Conservation (phyloP, 768 basidiomycete genomes). For the Clitopilus passeckerianus region DNA sequence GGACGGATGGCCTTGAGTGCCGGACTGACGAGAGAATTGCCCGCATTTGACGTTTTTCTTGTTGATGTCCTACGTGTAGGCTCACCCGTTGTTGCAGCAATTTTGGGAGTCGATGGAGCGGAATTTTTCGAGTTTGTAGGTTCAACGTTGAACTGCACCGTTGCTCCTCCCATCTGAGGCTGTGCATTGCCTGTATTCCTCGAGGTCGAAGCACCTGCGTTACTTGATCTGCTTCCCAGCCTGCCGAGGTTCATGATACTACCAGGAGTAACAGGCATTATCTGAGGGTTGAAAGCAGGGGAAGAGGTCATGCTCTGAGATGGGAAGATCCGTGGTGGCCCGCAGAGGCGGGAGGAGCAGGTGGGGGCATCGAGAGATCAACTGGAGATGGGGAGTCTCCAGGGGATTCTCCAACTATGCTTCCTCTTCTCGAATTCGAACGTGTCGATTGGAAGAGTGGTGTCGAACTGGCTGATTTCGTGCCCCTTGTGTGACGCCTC, state of each 20-base stretch:
- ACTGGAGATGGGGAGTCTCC: constrained; percentile 81
- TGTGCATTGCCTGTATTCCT: constrained; percentile 7
- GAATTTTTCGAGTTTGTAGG: constrained; percentile 22
- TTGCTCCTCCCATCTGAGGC: not conserved
- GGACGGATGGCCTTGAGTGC: constrained; percentile 71
- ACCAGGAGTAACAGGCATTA: constrained; percentile 84
- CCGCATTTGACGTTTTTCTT: constrained; percentile 21
- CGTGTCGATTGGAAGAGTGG: constrained; percentile 48
- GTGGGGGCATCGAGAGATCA: constrained; percentile 86
- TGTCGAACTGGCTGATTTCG: constrained; percentile 57
- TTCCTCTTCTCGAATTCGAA: constrained; percentile 32
- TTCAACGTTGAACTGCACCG: constrained; percentile 6
- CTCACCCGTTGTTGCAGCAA: constrained; percentile 15
- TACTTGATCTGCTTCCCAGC: constrained; percentile 42
- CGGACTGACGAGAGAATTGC: constrained; percentile 37
- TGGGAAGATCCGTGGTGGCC: not conserved
- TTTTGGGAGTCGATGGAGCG: constrained; percentile 15
- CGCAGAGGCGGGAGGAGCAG: constrained; percentile 41
- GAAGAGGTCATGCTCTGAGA: constrained; percentile 10
- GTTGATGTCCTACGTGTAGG: constrained; percentile 14
- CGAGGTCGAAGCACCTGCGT: constrained; percentile 24
- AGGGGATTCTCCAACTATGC: constrained; percentile 30
- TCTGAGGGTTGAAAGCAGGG: constrained; percentile 20
- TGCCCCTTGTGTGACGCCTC: constrained; percentile 24
- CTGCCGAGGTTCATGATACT: constrained; percentile 87